Evolutionary conservation across 2,329 filamentous ascomycete species (phyloP).

Genomic region (Fonsecaea pedrosoi): DNA sequence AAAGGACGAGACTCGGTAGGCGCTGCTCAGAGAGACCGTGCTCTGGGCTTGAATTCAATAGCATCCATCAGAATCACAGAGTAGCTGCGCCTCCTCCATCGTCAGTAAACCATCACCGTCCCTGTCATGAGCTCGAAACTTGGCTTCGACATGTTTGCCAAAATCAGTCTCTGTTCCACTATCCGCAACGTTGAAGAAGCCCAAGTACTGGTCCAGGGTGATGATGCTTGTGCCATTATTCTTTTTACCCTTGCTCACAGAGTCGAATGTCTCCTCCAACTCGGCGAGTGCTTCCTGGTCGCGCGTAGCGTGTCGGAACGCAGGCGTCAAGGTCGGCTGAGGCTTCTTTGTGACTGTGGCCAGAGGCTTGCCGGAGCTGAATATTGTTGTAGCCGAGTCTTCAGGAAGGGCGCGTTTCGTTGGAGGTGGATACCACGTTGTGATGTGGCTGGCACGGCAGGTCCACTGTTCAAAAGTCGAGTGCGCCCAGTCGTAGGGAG

Average conservation of each 20-base stretch:
- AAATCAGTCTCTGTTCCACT: not conserved
- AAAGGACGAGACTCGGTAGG: no score
- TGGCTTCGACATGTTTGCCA: slow-evolving; percentile 10
- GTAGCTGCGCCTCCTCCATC: slow-evolving; percentile 12
- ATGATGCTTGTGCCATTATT: slow-evolving; percentile 9
- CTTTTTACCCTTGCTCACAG: slow-evolving; percentile 6
- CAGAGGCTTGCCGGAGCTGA: not conserved
- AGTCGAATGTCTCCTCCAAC: slow-evolving; percentile 8
- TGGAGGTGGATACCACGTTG: slow-evolving; percentile 11
- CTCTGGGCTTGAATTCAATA: not conserved
- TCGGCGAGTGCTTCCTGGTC: slow-evolving; percentile 4
- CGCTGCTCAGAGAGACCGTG: not conserved
- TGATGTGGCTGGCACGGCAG: slow-evolving; percentile 20
- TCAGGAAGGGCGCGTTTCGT: slow-evolving; percentile 12
- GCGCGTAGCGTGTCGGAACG: not conserved
- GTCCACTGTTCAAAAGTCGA: slow-evolving; percentile 15
- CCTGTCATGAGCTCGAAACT: slow-evolving; percentile 17
- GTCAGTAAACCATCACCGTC: slow-evolving; percentile 11
- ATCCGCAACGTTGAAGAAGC: slow-evolving; percentile 15
- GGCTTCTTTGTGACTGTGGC: not conserved
- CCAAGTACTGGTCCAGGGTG: slow-evolving; percentile 14
- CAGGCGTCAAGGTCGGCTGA: not conserved
- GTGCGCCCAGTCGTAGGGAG: slow-evolving; percentile 3
- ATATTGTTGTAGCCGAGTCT: not conserved
- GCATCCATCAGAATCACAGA: slow-evolving; percentile 13